These are phyloP conservation scores for Leishmania mexicana DNA, from an alignment of 208 protist genomes.

Conservation along the genomic window DNA sequence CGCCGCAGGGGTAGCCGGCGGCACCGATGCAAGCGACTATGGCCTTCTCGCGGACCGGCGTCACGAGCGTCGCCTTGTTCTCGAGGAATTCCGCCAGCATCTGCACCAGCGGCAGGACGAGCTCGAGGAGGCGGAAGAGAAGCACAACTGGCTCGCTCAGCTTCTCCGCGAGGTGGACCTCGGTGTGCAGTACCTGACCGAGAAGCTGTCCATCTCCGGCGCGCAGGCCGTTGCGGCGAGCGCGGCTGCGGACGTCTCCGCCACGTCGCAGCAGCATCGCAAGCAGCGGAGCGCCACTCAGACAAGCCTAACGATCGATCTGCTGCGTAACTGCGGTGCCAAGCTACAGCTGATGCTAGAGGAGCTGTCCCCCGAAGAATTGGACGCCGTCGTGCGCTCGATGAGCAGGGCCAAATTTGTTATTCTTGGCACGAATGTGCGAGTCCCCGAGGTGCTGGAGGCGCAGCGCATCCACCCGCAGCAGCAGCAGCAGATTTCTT, in stretches of 20 bases:
- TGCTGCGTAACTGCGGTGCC: slow-evolving; percentile 57
- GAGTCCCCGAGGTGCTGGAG: slow-evolving; percentile 46
- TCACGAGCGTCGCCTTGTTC: slow-evolving; percentile 62
- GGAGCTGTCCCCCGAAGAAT: slow-evolving; percentile 51
- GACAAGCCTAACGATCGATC: slow-evolving; percentile 36
- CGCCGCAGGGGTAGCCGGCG: slow-evolving; percentile 13
- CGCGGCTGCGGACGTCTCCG: slow-evolving; percentile 2
- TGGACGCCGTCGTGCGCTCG: slow-evolving; percentile 39
- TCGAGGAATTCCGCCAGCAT: slow-evolving; percentile 91
- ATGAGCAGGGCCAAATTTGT: slow-evolving; percentile 34
- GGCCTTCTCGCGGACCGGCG: slow-evolving; percentile 57
- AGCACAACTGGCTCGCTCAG: slow-evolving; percentile 75
- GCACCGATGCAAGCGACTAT: slow-evolving; percentile 33
- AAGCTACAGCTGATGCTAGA: slow-evolving; percentile 74
- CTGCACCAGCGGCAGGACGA: slow-evolving; percentile 68
- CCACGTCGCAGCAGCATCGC: slow-evolving; percentile 1
- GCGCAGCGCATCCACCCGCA: slow-evolving; percentile 10
- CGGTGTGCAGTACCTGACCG: slow-evolving; percentile 88
- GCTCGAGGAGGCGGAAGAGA: slow-evolving; percentile 51
- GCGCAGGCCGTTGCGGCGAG: slow-evolving; percentile 8
- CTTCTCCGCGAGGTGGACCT: slow-evolving; percentile 86
- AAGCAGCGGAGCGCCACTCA: slow-evolving; percentile 11
- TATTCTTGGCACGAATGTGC: slow-evolving; percentile 52
- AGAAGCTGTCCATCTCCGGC: slow-evolving; percentile 67
- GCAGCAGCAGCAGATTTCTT: slow-evolving; percentile 9